phyloP scores from a whole-genome alignment of 768 basidiomycete genomes.

The Astraeus odoratus region DNA sequence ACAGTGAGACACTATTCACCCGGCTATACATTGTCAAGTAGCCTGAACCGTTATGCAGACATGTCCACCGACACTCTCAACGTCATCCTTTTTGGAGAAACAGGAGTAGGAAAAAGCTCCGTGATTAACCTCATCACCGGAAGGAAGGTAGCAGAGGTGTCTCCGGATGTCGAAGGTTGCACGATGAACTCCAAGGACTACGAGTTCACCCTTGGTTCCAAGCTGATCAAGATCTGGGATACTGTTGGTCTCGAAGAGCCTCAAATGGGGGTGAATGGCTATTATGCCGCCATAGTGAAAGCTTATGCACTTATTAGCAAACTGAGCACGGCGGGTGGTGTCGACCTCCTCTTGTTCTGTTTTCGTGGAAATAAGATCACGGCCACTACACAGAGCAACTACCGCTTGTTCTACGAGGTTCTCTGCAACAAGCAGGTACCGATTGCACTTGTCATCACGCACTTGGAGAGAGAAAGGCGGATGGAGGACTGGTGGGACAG shows the following conservation, averaged over 20 bases:
- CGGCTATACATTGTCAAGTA: neutral
- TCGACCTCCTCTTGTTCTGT: conserved; percentile 33
- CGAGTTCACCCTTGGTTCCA: conserved; percentile 7
- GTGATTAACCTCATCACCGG: conserved; percentile 37
- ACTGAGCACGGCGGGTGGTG: conserved; percentile 17
- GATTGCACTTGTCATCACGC: conserved; percentile 33
- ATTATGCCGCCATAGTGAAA: conserved; percentile 23
- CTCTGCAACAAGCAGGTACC: conserved; percentile 35
- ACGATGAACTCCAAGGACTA: conserved; percentile 28
- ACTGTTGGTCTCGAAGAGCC: conserved; percentile 27
- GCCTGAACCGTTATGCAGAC: neutral
- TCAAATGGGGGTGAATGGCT: conserved; percentile 21
- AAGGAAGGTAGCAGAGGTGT: conserved; percentile 21
- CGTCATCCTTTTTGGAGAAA: conserved; percentile 26
- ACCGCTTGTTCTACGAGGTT: conserved; percentile 32
- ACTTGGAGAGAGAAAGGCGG: conserved; percentile 29
- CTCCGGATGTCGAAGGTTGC: conserved; percentile 26
- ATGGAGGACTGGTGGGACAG: conserved; percentile 33
- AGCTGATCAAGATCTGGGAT: conserved; percentile 20
- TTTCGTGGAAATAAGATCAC: conserved; percentile 29
- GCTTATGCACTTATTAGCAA: conserved; percentile 21
- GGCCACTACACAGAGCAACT: conserved; percentile 29
- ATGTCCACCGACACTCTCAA: conserved; percentile 13
- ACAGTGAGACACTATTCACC: neutral
- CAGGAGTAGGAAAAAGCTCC: conserved; percentile 36